Evolutionary conservation across 768 basidiomycete species (phyloP), one percentile per base, ranked within the genome.

Genomic region (Scleroderma bovista): DNA sequence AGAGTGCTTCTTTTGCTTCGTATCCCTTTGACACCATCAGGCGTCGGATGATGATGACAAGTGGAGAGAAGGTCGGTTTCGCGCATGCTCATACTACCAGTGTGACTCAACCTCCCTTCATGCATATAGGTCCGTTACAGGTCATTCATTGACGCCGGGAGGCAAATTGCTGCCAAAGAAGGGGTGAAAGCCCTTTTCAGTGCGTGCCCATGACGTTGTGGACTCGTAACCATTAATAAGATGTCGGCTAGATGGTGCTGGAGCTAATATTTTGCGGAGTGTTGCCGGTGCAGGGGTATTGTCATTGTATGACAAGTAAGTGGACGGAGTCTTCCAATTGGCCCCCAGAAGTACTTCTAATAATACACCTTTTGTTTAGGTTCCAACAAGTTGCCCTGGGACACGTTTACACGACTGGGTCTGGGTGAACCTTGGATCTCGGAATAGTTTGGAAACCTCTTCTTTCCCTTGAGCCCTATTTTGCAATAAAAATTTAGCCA

Each of bases 221-320:
- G 17, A 19, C 11, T 2, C n/a, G 36, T 4, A 23, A 44, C 51
- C 10, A 58, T 44, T 6, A 15, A 40, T 44, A 42, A 61, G 57
- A 73, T n/a, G 16, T 15, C 11, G 13, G 7, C 23, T 70, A 80
- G 81, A 78, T 66, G 79, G 81, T 58, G 80, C 78, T 50, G 79
- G 78, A 56, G 77, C 76, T 51, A 78, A 78, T 61, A 69, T 73
- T 43, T 47, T 83, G 59, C 80, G 81, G 64, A 79, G 82, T 66
- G 53, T 72, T n/a, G 69, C 69, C 7, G 62, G 61, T n/a, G 69
- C 69, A 19, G 69, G 81, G 67, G 82, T 80, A 53, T 64, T 83
- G 58, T 79, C 81, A 24, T 61, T 83, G 46, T 83, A 83, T 69
- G 81, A 83, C 70, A 78, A 81, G 73, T 72, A 44, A 56, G 62